A percentile compares a stretch with the other conserved stretches of the same genome.
phyloP scores from a whole-genome alignment of 2,329 filamentous ascomycete species.

The Didymella lethalis region DNA sequence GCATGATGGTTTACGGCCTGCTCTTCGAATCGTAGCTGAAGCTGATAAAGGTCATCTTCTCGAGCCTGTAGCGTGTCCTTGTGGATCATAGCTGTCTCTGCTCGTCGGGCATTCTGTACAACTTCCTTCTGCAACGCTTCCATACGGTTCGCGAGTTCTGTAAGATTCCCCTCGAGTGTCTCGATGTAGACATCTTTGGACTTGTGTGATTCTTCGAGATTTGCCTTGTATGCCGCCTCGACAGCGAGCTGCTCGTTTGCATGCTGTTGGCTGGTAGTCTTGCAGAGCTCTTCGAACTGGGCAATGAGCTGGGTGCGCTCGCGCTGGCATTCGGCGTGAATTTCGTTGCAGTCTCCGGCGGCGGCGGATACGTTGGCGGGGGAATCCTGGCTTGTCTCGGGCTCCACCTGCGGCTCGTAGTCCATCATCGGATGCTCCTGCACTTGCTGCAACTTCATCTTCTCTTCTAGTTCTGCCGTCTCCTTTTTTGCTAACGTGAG shows the following conservation, averaged over 20 bases:
- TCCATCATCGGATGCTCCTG: not conserved
- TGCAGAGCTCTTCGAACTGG: not conserved
- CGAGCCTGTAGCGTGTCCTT: not conserved
- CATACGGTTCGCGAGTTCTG: not conserved
- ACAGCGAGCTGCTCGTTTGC: not conserved
- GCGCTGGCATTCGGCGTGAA: not conserved
- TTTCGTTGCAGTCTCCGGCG: not conserved
- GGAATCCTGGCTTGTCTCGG: not conserved
- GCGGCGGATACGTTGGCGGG: not conserved
- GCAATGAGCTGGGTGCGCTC: not conserved
- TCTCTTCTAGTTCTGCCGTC: not conserved
- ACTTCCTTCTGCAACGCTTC: not conserved
- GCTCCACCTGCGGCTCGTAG: slow-evolving; percentile 5
- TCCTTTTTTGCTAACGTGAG: not conserved
- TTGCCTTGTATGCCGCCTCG: not conserved
- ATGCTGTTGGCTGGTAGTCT: too few species aligned
- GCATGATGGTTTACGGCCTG: not conserved
- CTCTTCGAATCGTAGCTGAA: not conserved
- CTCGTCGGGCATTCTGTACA: not conserved
- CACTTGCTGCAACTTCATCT: not conserved
- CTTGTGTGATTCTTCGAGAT: not conserved
- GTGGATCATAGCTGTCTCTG: not conserved
- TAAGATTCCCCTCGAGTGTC: not conserved
- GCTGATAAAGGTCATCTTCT: not conserved
- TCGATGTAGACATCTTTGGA: not conserved